Conservation (phyloP, 805 yeast genomes). For the Ogataea parapolymorpha region DNA sequence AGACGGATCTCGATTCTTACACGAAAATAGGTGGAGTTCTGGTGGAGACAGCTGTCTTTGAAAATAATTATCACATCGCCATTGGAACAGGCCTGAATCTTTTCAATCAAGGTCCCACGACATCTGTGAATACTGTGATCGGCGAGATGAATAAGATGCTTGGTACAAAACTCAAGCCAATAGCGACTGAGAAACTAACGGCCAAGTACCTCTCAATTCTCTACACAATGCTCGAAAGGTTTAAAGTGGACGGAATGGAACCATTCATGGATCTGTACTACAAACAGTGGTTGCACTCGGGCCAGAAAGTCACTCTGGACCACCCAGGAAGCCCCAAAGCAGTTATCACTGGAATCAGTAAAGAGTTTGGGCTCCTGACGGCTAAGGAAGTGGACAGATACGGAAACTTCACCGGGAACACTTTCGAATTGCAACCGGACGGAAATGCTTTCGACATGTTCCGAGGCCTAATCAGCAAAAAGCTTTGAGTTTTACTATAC, state of each 20-base stretch:
- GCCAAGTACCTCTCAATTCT: constrained; percentile 69
- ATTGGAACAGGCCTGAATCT: constrained; percentile 89
- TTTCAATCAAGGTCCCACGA: constrained; percentile 84
- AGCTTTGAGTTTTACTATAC: constrained; percentile 25
- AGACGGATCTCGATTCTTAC: constrained; percentile 39
- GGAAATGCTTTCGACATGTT: constrained; percentile 97
- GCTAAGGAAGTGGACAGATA: constrained; percentile 62
- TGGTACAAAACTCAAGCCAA: constrained; percentile 24
- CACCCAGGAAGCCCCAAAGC: constrained; percentile 46
- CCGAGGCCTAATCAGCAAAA: constrained; percentile 75
- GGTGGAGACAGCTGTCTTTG: constrained; percentile 70
- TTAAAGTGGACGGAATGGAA: constrained; percentile 60
- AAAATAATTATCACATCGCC: constrained; percentile 59
- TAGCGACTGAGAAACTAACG: constrained; percentile 46
- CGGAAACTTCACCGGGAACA: constrained; percentile 49
- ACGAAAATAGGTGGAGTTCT: constrained; percentile 81
- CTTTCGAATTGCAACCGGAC: constrained; percentile 83
- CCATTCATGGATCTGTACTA: constrained; percentile 73
- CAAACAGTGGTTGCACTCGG: constrained; percentile 78
- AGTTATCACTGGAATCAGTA: constrained; percentile 72
- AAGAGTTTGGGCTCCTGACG: constrained; percentile 76
- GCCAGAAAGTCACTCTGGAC: constrained; percentile 67
- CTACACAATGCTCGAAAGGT: constrained; percentile 57
- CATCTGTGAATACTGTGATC: constrained; percentile 75
- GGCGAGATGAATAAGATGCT: constrained; percentile 55